phyloP scores from a whole-genome alignment of 139 green algal species.

The Chlorella sp. region DNA sequence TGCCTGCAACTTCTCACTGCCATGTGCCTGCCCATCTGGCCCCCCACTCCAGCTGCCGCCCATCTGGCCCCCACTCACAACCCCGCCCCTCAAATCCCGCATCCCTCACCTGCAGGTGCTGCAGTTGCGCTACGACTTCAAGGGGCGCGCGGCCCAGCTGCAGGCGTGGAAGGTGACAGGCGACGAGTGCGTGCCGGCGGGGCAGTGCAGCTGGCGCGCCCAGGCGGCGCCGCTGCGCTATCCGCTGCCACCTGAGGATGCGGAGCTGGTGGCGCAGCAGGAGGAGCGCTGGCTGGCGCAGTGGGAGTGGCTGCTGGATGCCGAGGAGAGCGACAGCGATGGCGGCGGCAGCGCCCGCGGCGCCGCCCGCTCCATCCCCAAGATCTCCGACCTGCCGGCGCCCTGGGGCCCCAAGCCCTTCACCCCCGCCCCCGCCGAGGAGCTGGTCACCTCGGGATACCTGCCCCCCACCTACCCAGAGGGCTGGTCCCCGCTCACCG shows the following conservation, averaged over 20 bases:
- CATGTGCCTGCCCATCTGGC: background rate
- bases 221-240: background rate
- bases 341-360: no score
- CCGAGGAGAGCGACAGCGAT: background rate
- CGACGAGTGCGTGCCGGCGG: slow-evolving; percentile 10
- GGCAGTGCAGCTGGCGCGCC: slow-evolving; percentile 1
- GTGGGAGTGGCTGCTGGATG: background rate
- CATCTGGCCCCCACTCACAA: background rate
- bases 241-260: background rate
- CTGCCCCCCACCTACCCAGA: slow-evolving; percentile 43
- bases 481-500: slow-evolving; percentile 21
- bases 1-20: background rate
- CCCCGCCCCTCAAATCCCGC: background rate
- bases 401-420: slow-evolving; percentile 56
- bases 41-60: background rate
- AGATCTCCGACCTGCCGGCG: slow-evolving; percentile 49
- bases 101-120: slow-evolving; percentile 10
- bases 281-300: slow-evolving; percentile 25
- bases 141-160: slow-evolving; percentile 2
- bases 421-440: background rate
- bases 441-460: slow-evolving; percentile 29
- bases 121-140: slow-evolving; percentile 44
- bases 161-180: background rate
- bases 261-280: slow-evolving; percentile 18
- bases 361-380: slow-evolving; percentile 32